Conservation (phyloP, 2,329 filamentous ascomycete genomes). For the Penicillium sp. region DNA sequence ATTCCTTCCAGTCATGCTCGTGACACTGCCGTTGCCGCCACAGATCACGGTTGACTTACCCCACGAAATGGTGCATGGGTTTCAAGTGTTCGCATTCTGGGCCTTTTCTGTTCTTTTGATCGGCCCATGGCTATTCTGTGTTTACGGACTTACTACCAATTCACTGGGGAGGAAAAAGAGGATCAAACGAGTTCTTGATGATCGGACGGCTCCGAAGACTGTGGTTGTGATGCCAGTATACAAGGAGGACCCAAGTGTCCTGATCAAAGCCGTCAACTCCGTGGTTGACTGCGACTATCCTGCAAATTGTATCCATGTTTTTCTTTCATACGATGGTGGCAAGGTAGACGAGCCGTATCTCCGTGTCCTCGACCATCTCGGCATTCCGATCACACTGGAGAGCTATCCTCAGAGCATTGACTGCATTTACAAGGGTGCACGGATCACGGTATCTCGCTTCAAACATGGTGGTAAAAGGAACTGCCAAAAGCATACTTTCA, state of each 20-base stretch:
- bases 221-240: slow-evolving; percentile 98
- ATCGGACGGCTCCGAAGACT: slow-evolving; percentile 83
- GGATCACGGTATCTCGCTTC: slow-evolving; percentile 89
- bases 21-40: slow-evolving; percentile 79
- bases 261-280: slow-evolving; percentile 84
- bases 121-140: slow-evolving; percentile 87
- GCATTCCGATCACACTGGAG: slow-evolving; percentile 69
- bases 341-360: slow-evolving; percentile 86
- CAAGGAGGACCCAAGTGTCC: slow-evolving; percentile 80
- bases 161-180: slow-evolving; percentile 77
- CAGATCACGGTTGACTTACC: slow-evolving; percentile 74
- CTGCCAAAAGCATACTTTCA: slow-evolving; percentile 91
- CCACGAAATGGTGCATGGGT: slow-evolving; percentile 61
- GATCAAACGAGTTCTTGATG: slow-evolving; percentile 81
- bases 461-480: slow-evolving; percentile 90
- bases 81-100: slow-evolving; percentile 97
- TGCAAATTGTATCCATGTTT: slow-evolving; percentile 86
- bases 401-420: slow-evolving; percentile 88
- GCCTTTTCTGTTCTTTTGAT: slow-evolving; percentile 81
- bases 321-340: slow-evolving; percentile 91
- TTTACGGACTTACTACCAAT: slow-evolving; percentile 87
- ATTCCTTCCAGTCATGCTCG: slow-evolving; percentile 91
- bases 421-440: slow-evolving; percentile 75
- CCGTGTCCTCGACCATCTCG: slow-evolving; percentile 79
- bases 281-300: slow-evolving; percentile 94